Evolutionary conservation across 2,329 filamentous ascomycete species (phyloP).

Genomic region (Blastomyces gilchristii): DNA sequence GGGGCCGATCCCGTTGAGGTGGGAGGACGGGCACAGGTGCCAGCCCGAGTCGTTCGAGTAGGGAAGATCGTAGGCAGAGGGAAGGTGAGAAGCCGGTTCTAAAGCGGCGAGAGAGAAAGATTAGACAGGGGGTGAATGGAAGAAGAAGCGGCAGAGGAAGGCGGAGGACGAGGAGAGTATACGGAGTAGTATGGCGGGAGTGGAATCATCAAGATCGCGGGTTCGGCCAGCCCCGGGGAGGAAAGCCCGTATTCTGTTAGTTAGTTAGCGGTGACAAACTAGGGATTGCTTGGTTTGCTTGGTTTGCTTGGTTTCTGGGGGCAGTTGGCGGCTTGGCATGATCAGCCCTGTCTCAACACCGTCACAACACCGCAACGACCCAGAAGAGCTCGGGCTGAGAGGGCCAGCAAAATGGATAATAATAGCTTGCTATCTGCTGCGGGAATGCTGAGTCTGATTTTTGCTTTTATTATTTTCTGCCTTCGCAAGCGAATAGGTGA

Average conservation of each 20-base stretch:
- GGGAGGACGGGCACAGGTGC: not conserved
- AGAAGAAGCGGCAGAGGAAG: not conserved
- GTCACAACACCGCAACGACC: not conserved
- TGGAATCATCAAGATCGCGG: not conserved
- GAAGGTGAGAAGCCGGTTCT: not conserved
- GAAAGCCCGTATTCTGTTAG: not conserved
- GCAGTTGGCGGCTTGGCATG: not conserved
- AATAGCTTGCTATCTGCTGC: too few relatives aligned
- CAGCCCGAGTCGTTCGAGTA: not conserved
- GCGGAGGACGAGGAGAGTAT: not conserved
- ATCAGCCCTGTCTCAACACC: not conserved
- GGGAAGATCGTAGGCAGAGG: conserved; percentile 1
- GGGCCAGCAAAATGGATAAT: not conserved
- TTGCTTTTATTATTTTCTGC: not conserved
- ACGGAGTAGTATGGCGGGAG: not conserved
- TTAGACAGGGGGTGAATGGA: not conserved
- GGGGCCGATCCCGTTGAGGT: not conserved
- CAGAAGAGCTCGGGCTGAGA: not conserved
- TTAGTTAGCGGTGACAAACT: too few relatives aligned
- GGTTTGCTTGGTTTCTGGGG: not conserved
- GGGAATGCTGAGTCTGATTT: not conserved
- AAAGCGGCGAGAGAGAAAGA: not conserved
- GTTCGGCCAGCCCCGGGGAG: not conserved
- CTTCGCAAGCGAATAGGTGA: not conserved
- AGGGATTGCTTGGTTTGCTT: not conserved